Conservation (phyloP, 2,329 filamentous ascomycete species). For the Aureobasidium zeae region DNA sequence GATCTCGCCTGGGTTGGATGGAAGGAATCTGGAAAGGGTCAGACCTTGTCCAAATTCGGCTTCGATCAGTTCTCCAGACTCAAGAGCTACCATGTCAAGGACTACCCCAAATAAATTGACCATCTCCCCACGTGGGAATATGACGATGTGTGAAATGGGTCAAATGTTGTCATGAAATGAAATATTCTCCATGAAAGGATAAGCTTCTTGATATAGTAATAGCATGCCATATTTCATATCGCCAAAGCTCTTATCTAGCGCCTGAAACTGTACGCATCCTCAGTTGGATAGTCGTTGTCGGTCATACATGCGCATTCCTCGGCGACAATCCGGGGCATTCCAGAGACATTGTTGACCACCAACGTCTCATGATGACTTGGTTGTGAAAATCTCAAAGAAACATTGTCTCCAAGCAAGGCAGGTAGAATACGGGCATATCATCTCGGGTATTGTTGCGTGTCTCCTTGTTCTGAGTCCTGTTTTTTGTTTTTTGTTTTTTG, state of each 20-base stretch:
- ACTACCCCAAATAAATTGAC: constrained; percentile 51
- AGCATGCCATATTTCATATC: too few relatives aligned
- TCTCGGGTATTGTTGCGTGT: neutral
- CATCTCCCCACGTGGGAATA: neutral
- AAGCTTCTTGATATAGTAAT: too few relatives aligned
- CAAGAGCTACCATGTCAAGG: constrained; percentile 91
- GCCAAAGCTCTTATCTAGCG: too few relatives aligned
- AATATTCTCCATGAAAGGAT: neutral
- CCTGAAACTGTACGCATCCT: too few relatives aligned
- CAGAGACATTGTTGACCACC: neutral
- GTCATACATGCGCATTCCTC: neutral
- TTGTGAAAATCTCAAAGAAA: constrained; percentile 1
- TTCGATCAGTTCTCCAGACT: constrained; percentile 95
- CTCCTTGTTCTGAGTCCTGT: neutral
- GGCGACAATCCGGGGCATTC: constrained; percentile 11
- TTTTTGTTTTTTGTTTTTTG: neutral
- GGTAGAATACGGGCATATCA: neutral
- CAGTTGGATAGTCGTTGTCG: too few relatives aligned
- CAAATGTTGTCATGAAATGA: neutral
- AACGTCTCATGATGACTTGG: neutral
- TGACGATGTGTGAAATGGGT: neutral
- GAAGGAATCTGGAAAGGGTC: constrained; percentile 92
- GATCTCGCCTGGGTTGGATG: constrained; percentile 61
- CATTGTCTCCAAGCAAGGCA: constrained; percentile 7
- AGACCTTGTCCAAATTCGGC: constrained; percentile 79